Base-by-base conservation (phyloP, 768 basidiomycete species). In the Mycena latifolia region DNA sequence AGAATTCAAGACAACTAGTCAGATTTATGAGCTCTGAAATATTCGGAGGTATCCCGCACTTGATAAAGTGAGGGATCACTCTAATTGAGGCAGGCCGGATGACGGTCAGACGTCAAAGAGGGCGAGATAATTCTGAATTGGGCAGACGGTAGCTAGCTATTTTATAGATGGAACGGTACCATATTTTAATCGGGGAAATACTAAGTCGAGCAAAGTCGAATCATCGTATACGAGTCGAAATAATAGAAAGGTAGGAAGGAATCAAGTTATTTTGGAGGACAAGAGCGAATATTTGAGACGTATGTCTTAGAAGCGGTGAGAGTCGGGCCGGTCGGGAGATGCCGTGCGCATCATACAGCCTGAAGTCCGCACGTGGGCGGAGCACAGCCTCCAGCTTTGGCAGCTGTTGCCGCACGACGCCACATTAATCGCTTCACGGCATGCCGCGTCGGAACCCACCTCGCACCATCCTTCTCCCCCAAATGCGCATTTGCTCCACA, bases 91-190 rank as follows among this genome's bases (percentile, higher is more conserved):
- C 41, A 46, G 43, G 47, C 33, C 47, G 47, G 55, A 58, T 11
- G 24, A 31, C 46, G 24, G 56, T 58, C 56, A 58, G 47, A 27
- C 24, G 29, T n/a, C 24, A 8, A 58, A 37, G 37, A 37, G 47
- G 33, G 45, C 56, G 24, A 58, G 33, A 48, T 28, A 57, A 57
- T 47, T 57, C 29, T 57, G 55, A 20, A 45, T 56, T 45, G n/a
- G n/a, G n/a, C 28, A 56, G 11, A 31, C 41, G 9, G 25, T 45
- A 31, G 2, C 41, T 56, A 45, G 29, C n/a, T n/a, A 45, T n/a
- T 46, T 57, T 47, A 57, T 57, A 57, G 45, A 47, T n/a, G 45
- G 12, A 9, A 7, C n/a, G 55, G 55, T 57, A 57, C 55, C 55
- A 14, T 47, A 47, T 43, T 28, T 43, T 10, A 41, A 25, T 43